Base-by-base conservation (phyloP, 352 stramenopile species). In the Pythium periplocum region DNA sequence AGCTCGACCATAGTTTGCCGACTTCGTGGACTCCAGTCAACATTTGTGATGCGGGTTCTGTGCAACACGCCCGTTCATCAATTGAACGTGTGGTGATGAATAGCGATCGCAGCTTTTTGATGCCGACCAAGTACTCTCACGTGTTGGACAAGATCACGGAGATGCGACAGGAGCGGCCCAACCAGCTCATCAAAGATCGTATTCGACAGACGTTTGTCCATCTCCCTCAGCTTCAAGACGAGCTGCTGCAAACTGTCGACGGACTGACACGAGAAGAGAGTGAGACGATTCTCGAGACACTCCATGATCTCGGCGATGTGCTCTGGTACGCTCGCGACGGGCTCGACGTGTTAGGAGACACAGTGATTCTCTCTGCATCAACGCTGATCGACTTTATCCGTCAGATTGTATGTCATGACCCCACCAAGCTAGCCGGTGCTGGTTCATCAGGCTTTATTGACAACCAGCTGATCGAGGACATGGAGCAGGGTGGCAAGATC, bases 221-320 rank as follows among this genome's bases (percentile, higher is more conserved):
- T 17, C 8, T 42, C 7, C 17, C 17, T 26, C 17, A 26, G 17
- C 17, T 26, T 26, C 17, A 26, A 26, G 17, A 26, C 17, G 17
- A 26, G 17, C 17, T 26, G 17, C 0, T 26, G 17, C 17, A 26
- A 26, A 26, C 17, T 26, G 17, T 26, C 0, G 17, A 26, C 17
- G 17, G 17, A 26, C 17, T 26, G 0, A 26, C 17, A 26, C 17
- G 0, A 26, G 17, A 26, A 26, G 17, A 26, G 17, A 26, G 17
- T 26, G 17, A 26, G 17, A 26, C 17, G 1, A 59, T 64, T 37
- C 4, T 64, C 1, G 26, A 48, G 11, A 45, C 42, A 4, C 51
- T 64, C 7, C 57, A 64, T 8, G 47, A 57, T 47, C 46, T 64
- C 4, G 57, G 57, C 0, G 57, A 64, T 34, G 45, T 64, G 2